Evolutionary conservation across 257 asterid species (phyloP), one percentile per base, ranked within the genome.

Genomic region (Mitragyna speciosa): DNA sequence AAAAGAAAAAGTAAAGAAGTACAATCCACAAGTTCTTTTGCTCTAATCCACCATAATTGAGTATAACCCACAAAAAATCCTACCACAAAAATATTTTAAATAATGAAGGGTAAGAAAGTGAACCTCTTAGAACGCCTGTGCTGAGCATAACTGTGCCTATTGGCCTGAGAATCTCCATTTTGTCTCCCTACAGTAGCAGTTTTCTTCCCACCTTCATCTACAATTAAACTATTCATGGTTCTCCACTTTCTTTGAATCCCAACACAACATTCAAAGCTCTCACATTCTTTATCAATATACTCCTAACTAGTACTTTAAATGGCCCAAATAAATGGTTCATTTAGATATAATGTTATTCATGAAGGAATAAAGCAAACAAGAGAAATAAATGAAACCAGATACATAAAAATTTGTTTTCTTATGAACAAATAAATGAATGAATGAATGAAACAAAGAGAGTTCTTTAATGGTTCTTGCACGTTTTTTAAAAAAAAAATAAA

Each of bases 101-200:
- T 6, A 19, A 30, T 26, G 16, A 12, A 73, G 61, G 41, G 71
- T 22, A 67, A 71, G 39, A 36, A 73, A 72, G 26, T 65, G 12
- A 79, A 86, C 94, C 94, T 88, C 84, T 79, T 87, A 36, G 91
- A 87, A 72, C 92, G 89, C 84, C 89, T 84, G 65, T 90, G 94
- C 58, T 80, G 89, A 63, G 82, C 85, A 86, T 75, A 33, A 85
- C 76, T 77, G 74, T 56, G 72, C 58, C 72, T 64, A 84, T 74
- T 63, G 75, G 78, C 68, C 51, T 43, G 72, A 77, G 87, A 85
- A 73, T 75, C 79, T 26, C 84, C 87, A 73, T 84, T 82, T 66
- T 81, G 82, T 81, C 77, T 80, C 73, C 78, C 75, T 20, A 68
- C 41, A 76, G 79, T 81, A 20, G 48, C 56, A 72, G 80, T 83